Base-by-base conservation (phyloP, 352 stramenopile species). In the Pythium angustatum region DNA sequence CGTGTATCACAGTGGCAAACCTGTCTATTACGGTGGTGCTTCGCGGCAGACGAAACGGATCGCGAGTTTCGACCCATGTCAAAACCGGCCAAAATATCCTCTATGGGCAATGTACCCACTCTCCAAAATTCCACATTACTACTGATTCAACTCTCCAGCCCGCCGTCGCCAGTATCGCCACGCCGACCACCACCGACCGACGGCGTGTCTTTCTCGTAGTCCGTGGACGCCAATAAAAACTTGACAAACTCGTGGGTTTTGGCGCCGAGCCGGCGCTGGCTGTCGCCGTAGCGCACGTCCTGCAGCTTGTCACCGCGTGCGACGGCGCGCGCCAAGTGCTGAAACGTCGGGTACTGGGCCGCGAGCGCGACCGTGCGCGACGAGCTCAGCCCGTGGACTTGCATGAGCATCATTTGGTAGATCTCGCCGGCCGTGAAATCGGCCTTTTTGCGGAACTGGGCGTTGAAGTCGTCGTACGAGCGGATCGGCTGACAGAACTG, bases 351-450 rank as follows among this genome's bases (percentile, higher is more conserved):
- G 55, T 83, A 82, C 33, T 67, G 71, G 0, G 66, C 51, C 5
- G 66, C 55, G 11, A 93, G 40, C 5, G 68, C 79, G 1, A 73
- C 72, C 0, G 78, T 84, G 58, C 87, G 88, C 19, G 76, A 62
- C 17, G 76, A 77, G 60, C 79, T 91, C 0, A 93, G 45, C 0
- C 79, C 77, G 5, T 82, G 82, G 5, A 77, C 76, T 64, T 95
- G 87, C 65, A 90, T 84, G 3, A 95, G 78, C 87, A 95, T 95
- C 68, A 85, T 84, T 53, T 93, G 83, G 58, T 87, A 90, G 59
- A 95, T 77, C 36, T 95, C 84, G 24, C 77, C 71, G 5, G 84
- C 82, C 0, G 75, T 88, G 22, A 93, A 91, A 26, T 87, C 78
- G 2, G 68, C 64, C 55, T 90, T 88, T 59, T 93, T 95, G 9